Evolutionary conservation across 1,284 basidiomycete genomes (phyloP), one percentile per base, ranked within the genome.

Genomic region (Phaffia rhodozyma): DNA sequence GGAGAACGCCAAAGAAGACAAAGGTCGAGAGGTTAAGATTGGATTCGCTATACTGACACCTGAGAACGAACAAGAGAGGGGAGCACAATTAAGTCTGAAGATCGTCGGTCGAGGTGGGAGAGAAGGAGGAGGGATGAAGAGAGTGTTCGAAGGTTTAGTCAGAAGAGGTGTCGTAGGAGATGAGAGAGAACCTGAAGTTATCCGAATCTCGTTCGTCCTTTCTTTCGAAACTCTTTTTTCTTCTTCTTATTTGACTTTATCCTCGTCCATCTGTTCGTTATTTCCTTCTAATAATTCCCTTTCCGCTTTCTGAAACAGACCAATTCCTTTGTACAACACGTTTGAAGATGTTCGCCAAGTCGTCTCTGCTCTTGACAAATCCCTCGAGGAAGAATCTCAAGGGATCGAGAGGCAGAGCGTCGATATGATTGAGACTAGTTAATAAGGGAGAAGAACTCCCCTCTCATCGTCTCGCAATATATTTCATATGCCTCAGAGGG

Each of bases 141-240:
- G 78, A 66, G 81, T 94, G 25, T 83, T 85, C 67, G 75, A 80
- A 60, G 78, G 77, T 38, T 75, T 96, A 73, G 76, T 80, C 55
- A 79, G 79, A 66, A 76, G 79, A 63, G 93, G 93, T 20, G 85
- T 97, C 11, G 81, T 94, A 65, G 91, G 89, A 21, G 92, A 97
- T 75, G 89, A 93, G 75, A 79, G 92, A 69, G 79, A 85, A 70
- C 92, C 93, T 27, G 86, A 90, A 71, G 89, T 97, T 62, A 91
- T 97, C 69, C 82, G 93, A 16, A 77, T 96, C 25, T 55, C 63
- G 60, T 61, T 38, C 52, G 63, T 61, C 9, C 52, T 29, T 58
- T 9, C 52, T 13, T 34, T 43, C 13, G 2, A 16, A 16, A 43
- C 38, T 23, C 43, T 50, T 43, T 49, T 4, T 13, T 25, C 2